Conservation (phyloP, 2,329 filamentous ascomycete genomes). For the Onygenales sp. region DNA sequence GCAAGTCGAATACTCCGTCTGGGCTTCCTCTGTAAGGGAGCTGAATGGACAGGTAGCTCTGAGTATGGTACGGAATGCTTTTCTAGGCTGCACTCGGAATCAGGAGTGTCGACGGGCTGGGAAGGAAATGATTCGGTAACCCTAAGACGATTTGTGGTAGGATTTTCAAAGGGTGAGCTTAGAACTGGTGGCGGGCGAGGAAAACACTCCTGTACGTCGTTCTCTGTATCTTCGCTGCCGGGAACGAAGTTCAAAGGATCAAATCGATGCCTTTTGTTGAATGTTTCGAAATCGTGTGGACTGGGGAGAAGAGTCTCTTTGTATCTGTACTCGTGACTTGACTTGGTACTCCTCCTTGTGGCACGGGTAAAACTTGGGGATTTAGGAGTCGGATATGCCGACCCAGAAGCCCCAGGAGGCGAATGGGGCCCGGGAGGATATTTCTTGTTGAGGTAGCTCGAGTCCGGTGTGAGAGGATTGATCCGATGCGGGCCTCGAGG, state of each 20-base stretch:
- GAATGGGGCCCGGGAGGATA: too few relatives aligned
- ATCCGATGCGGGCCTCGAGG: not conserved
- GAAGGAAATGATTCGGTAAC: too few relatives aligned
- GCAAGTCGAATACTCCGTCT: constrained; percentile 7
- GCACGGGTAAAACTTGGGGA: too few relatives aligned
- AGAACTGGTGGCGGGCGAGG: not conserved
- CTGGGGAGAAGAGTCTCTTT: not conserved
- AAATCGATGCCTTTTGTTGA: constrained; percentile 5
- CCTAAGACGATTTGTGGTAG: not conserved
- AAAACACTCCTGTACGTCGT: not conserved
- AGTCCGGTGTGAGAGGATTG: not conserved
- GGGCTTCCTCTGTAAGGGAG: constrained; percentile 3
- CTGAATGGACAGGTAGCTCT: constrained; percentile 1
- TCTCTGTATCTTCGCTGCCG: not conserved
- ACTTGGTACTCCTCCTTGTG: not conserved
- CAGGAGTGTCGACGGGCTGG: not conserved
- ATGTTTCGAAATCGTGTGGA: constrained; percentile 13
- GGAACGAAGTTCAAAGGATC: constrained; percentile 14
- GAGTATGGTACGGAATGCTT: constrained; percentile 1
- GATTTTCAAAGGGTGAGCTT: not conserved
- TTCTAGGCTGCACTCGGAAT: not conserved
- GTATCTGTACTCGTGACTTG: not conserved
- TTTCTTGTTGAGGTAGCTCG: too few relatives aligned
- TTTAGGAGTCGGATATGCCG: too few relatives aligned
- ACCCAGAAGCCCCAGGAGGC: too few relatives aligned